phyloP scores from a whole-genome alignment of 495 filamentous ascomycete species.

The Neurospora sp. region DNA sequence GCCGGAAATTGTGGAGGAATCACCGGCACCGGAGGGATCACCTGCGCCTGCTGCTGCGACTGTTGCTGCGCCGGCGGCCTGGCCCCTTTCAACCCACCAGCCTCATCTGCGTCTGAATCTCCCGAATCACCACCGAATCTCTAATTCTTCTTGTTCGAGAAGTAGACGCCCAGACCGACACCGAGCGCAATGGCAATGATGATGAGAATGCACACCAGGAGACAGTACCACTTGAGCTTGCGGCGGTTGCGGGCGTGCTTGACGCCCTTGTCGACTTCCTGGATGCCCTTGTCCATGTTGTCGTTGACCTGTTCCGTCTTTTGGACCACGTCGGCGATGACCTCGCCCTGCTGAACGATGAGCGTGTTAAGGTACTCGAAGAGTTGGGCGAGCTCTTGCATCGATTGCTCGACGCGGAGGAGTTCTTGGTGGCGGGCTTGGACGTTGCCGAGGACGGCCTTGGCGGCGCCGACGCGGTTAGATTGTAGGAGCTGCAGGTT shows the following conservation, averaged over 20 bases:
- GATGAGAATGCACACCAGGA: constrained; percentile 49
- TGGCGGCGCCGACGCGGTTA: constrained; percentile 57
- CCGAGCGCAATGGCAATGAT: constrained; percentile 41
- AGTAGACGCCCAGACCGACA: constrained; percentile 29
- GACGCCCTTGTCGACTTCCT: constrained; percentile 51
- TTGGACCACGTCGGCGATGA: constrained; percentile 43
- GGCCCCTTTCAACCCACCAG: neutral
- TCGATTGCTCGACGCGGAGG: constrained; percentile 56
- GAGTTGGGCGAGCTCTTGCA: constrained; percentile 53
- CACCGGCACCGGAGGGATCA: neutral
- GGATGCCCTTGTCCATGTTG: constrained; percentile 50
- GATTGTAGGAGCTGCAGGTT: constrained; percentile 45
- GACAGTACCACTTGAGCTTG: constrained; percentile 64
- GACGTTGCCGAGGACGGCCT: constrained; percentile 56
- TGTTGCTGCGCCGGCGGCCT: neutral
- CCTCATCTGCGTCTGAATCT: neutral
- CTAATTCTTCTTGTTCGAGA: constrained; percentile 7
- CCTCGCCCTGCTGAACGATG: constrained; percentile 51
- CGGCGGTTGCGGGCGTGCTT: constrained; percentile 44
- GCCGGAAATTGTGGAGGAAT: neutral
- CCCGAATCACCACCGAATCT: neutral
- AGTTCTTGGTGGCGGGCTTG: constrained; percentile 71
- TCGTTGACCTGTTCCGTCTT: constrained; percentile 45
- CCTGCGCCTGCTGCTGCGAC: constrained; percentile 5
- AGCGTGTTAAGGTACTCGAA: constrained; percentile 58